Evolutionary conservation across 345 rosid species (phyloP).

Genomic region (Noccaea bulbosa): DNA sequence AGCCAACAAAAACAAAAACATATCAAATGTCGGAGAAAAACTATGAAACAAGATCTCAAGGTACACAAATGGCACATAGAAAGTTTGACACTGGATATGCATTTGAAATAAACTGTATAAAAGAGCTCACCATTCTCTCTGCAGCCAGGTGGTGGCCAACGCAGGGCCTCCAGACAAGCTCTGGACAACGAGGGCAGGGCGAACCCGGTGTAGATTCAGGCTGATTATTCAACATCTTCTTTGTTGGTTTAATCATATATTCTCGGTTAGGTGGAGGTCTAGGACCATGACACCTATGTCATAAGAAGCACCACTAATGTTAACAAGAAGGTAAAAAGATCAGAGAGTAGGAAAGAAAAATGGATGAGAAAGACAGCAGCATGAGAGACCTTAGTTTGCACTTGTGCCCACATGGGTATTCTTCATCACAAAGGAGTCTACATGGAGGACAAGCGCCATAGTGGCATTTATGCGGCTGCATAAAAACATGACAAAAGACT

Average conservation of each 20-base stretch:
- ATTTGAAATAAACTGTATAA: constrained; percentile 19
- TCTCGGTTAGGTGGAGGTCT: constrained; percentile 86
- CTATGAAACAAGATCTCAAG: not conserved
- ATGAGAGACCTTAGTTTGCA: constrained; percentile 73
- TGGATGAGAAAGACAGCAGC: constrained; percentile 15
- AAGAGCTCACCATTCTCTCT: constrained; percentile 71
- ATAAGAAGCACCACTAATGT: constrained; percentile 33
- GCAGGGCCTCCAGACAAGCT: constrained; percentile 84
- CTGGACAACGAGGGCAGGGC: constrained; percentile 90
- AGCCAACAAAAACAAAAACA: constrained; percentile 28
- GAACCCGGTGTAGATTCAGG: constrained; percentile 72
- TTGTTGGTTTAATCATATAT: constrained; percentile 77
- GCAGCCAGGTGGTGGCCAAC: constrained; percentile 85
- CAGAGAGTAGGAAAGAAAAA: constrained; percentile 23
- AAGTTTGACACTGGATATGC: constrained; percentile 18
- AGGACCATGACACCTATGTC: constrained; percentile 81
- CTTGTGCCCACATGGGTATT: constrained; percentile 79
- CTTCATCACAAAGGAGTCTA: constrained; percentile 77
- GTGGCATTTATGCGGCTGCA: constrained; percentile 90
- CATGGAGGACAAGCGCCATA: constrained; percentile 93
- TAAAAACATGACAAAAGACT: constrained; percentile 25
- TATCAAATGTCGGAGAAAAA: constrained; percentile 18
- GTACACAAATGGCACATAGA: constrained; percentile 4
- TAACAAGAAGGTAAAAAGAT: not conserved
- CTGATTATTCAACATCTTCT: constrained; percentile 65